phyloP scores from a whole-genome alignment of 306 rosid genomes.

The Aeschynomene evenia region DNA sequence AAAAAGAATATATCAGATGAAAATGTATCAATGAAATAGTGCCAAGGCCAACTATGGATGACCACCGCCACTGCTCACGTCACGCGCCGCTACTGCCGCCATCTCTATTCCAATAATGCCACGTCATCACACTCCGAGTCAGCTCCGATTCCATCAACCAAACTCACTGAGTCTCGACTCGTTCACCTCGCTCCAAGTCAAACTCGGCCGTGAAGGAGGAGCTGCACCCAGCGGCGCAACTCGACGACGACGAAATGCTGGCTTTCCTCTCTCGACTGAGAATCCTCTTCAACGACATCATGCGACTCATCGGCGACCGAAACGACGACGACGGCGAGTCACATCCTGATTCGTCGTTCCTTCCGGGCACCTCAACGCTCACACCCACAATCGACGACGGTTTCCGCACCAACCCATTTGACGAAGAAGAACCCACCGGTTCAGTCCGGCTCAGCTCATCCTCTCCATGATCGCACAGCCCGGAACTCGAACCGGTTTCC shows the following conservation, averaged over 20 bases:
- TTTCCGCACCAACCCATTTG: constrained; percentile 28
- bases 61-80: background rate
- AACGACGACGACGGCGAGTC: constrained; percentile 42
- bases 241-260: constrained; percentile 43
- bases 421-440: constrained; percentile 25
- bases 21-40: background rate
- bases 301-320: constrained; percentile 58
- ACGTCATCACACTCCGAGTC: constrained; percentile 22
- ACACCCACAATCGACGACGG: constrained; percentile 34
- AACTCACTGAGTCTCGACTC: constrained; percentile 40
- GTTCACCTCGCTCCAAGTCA: constrained; percentile 45
- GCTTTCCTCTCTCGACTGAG: constrained; percentile 53
- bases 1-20: background rate
- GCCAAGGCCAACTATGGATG: background rate
- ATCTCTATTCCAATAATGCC: background rate
- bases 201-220: constrained; percentile 29
- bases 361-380: constrained; percentile 46
- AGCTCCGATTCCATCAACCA: background rate
- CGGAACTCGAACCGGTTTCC: constrained; percentile 46
- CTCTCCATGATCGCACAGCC: constrained; percentile 21
- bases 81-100: background rate
- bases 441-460: constrained; percentile 14
- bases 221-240: constrained; percentile 27
- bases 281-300: constrained; percentile 65
- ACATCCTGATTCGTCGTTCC: constrained; percentile 30